Evolutionary conservation across 352 stramenopile genomes (phyloP).

Genomic region (Paralagenidium karlingii): DNA sequence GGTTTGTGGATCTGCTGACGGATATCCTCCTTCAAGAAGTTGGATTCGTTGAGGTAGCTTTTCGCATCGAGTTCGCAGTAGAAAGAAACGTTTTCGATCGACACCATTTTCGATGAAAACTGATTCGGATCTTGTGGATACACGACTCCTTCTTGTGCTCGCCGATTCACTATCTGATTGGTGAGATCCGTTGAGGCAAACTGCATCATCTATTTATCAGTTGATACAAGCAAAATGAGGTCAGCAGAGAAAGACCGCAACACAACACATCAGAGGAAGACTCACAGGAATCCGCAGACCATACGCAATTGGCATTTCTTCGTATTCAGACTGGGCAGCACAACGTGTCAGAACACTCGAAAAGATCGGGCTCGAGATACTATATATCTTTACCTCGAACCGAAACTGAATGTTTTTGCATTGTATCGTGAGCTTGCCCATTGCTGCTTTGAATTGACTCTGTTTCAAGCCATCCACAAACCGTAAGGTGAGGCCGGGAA

Average conservation of each 20-base stretch:
- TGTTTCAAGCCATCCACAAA: conserved; percentile 1
- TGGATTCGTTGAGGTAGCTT: conserved; percentile 8
- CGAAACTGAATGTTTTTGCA: conserved; percentile 53
- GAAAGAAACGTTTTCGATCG: conserved; percentile 38
- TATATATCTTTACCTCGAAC: conserved; percentile 29
- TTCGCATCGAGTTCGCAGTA: conserved; percentile 44
- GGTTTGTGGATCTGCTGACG: conserved; percentile 15
- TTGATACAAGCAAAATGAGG: background rate
- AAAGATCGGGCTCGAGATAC: background rate
- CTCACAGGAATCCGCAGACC: conserved; percentile 39
- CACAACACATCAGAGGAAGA: background rate
- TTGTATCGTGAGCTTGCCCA: conserved; percentile 42
- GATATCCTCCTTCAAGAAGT: conserved; percentile 10
- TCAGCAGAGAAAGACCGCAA: background rate
- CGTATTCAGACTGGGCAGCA: conserved; percentile 32
- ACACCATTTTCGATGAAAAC: conserved; percentile 38
- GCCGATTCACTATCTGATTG: conserved; percentile 46
- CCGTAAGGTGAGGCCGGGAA: background rate
- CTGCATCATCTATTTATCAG: conserved; percentile 25
- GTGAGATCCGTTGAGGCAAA: conserved; percentile 33
- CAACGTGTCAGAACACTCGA: too few species aligned
- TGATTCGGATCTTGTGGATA: conserved; percentile 18
- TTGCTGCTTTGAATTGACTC: conserved; percentile 28
- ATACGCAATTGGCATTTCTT: conserved; percentile 28
- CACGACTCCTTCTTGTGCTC: conserved; percentile 28